These are phyloP conservation scores for Scutellaria barbata DNA, from an alignment of 257 asterid genomes.

Conservation along the genomic window DNA sequence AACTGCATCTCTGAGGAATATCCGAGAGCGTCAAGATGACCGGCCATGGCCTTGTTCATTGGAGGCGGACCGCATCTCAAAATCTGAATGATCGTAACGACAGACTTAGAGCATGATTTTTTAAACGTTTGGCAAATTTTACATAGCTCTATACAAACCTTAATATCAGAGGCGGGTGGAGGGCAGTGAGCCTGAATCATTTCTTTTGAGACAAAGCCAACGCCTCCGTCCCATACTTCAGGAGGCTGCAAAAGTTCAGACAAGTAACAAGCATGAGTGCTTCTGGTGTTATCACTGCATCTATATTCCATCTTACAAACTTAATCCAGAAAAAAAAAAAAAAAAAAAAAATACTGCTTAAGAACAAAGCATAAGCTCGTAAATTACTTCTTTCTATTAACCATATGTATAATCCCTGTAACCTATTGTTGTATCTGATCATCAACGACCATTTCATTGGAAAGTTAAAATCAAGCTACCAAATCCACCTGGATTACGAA, in stretches of 20 bases:
- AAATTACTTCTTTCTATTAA: not conserved
- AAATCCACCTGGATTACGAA: not conserved
- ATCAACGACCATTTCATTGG: not conserved
- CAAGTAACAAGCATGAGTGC: conserved; percentile 12
- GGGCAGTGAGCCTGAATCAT: conserved; percentile 89
- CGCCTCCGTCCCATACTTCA: conserved; percentile 88
- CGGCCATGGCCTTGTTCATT: conserved; percentile 98
- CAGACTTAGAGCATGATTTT: not conserved
- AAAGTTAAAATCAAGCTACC: not conserved
- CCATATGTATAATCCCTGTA: not conserved
- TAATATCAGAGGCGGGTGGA: conserved; percentile 80
- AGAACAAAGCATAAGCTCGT: too few relatives aligned
- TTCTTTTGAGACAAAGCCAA: conserved; percentile 87
- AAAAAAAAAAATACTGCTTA: too few relatives aligned
- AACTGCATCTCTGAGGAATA: conserved; percentile 79
- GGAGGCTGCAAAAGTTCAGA: conserved; percentile 65
- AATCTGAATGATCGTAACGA: conserved; percentile 51
- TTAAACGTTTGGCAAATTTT: not conserved
- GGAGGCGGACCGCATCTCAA: conserved; percentile 98
- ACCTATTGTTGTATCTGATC: not conserved
- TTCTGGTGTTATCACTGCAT: not conserved
- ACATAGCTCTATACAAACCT: conserved; percentile 52
- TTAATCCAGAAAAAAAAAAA: too few relatives aligned
- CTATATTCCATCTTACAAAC: too few relatives aligned
- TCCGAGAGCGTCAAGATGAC: conserved; percentile 82